Evolutionary conservation across 306 rosid genomes (phyloP).

Genomic region (Acmispon strigosus): DNA sequence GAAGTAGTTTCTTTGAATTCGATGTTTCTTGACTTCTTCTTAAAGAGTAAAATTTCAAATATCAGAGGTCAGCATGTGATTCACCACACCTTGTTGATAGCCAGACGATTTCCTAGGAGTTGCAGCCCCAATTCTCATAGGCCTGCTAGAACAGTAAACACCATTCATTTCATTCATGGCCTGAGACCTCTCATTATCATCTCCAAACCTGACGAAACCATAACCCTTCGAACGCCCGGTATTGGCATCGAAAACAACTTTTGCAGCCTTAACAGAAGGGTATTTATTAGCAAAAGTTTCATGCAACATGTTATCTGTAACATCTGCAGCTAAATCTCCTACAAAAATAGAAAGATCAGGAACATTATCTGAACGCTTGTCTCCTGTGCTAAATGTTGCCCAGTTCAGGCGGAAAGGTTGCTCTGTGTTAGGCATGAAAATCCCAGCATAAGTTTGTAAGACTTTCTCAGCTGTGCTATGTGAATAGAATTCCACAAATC

Average conservation of each 20-base stretch:
- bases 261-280: conserved; percentile 89
- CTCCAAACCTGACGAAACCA: conserved; percentile 96
- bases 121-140: conserved; percentile 95
- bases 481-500: conserved; percentile 79
- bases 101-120: conserved; percentile 93
- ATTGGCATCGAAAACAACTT: conserved; percentile 93
- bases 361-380: conserved; percentile 77
- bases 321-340: conserved; percentile 96
- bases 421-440: conserved; percentile 78
- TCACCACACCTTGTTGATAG: conserved; percentile 58
- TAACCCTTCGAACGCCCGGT: conserved; percentile 97
- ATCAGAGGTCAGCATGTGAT: conserved; percentile 7
- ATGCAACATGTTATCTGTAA: conserved; percentile 69
- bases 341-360: conserved; percentile 93
- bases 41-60: conserved; percentile 1
- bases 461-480: conserved; percentile 82
- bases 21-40: background rate
- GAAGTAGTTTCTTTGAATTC: background rate
- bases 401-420: conserved; percentile 91
- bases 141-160: conserved; percentile 79
- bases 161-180: conserved; percentile 93
- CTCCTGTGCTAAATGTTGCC: conserved; percentile 90
- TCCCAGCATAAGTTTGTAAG: conserved; percentile 57
- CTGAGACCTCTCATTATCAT: conserved; percentile 73
- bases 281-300: conserved; percentile 71